Percentiles rank a stretch among this genome's conserved stretches.
These are phyloP conservation scores for Amanita subjunquillea DNA, from an alignment of 768 basidiomycete genomes.

Conservation along the genomic window DNA sequence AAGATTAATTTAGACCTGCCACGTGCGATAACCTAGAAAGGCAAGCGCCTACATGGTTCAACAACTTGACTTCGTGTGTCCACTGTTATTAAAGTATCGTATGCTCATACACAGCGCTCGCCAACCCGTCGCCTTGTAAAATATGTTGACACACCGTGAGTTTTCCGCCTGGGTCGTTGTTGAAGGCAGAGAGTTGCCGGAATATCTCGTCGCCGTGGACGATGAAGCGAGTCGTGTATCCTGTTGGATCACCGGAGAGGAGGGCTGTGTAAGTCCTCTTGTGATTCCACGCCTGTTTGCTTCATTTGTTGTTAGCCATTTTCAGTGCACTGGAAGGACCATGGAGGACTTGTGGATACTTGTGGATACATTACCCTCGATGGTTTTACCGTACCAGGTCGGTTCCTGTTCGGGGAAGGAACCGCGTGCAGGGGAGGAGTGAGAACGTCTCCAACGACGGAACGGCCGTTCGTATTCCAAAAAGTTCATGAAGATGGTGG, in stretches of 20 bases:
- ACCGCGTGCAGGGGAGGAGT: constrained; percentile 42
- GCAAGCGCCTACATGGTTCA: constrained; percentile 4
- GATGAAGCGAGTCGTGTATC: constrained; percentile 32
- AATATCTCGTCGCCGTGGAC: constrained; percentile 48
- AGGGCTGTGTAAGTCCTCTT: constrained; percentile 36
- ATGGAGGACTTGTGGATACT: constrained; percentile 40
- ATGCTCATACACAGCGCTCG: background rate
- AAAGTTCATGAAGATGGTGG: constrained; percentile 28
- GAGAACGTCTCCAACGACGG: constrained; percentile 35
- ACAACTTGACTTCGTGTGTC: background rate
- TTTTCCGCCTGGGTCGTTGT: constrained; percentile 65
- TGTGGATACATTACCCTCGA: constrained; percentile 58
- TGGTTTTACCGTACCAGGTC: constrained; percentile 50
- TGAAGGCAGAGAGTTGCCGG: constrained; percentile 36
- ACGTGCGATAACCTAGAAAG: background rate
- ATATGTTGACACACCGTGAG: constrained; percentile 44
- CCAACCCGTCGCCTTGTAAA: background rate
- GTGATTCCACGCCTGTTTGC: background rate
- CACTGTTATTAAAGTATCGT: too few relatives aligned
- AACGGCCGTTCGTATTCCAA: constrained; percentile 55
- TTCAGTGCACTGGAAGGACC: constrained; percentile 55
- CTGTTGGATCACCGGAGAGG: constrained; percentile 61
- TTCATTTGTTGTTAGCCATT: constrained; percentile 31
- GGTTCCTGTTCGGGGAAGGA: constrained; percentile 50
- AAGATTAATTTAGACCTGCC: background rate